Conservation (phyloP, 441 rosid species). For the Syzygium malaccense region DNA sequence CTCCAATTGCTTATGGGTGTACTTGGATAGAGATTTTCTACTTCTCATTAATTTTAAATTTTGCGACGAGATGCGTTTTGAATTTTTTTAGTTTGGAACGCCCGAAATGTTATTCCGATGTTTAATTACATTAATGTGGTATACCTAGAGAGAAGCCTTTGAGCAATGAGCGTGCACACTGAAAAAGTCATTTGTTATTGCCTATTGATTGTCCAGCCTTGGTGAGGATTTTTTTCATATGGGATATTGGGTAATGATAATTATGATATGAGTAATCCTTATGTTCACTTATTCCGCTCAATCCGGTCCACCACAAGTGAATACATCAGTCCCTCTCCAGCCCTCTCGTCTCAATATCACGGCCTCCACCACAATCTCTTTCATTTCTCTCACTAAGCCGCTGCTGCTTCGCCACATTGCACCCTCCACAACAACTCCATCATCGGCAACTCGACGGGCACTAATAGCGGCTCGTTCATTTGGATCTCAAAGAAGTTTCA, state of each 20-base stretch:
- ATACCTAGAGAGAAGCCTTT: neutral
- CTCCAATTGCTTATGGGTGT: neutral
- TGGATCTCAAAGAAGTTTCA: neutral
- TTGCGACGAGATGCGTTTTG: neutral
- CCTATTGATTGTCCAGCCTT: neutral
- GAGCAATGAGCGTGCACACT: neutral
- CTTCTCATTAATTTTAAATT: neutral
- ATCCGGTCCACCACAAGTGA: neutral
- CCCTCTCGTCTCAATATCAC: neutral
- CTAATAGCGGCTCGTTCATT: rapidly evolving
- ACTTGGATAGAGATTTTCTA: neutral
- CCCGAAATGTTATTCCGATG: neutral
- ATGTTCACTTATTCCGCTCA: neutral
- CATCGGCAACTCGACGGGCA: neutral
- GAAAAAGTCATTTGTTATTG: no score
- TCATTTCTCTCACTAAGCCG: neutral
- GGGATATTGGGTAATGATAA: neutral
- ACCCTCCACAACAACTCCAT: neutral
- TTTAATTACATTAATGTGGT: neutral
- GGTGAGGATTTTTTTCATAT: neutral
- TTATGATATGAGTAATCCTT: neutral
- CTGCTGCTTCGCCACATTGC: rapidly evolving
- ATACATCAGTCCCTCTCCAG: neutral
- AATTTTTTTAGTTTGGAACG: no score
- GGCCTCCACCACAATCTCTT: rapidly evolving